Evolutionary conservation across 768 basidiomycete genomes (phyloP).

Genomic region (Auriscalpium microsporum): DNA sequence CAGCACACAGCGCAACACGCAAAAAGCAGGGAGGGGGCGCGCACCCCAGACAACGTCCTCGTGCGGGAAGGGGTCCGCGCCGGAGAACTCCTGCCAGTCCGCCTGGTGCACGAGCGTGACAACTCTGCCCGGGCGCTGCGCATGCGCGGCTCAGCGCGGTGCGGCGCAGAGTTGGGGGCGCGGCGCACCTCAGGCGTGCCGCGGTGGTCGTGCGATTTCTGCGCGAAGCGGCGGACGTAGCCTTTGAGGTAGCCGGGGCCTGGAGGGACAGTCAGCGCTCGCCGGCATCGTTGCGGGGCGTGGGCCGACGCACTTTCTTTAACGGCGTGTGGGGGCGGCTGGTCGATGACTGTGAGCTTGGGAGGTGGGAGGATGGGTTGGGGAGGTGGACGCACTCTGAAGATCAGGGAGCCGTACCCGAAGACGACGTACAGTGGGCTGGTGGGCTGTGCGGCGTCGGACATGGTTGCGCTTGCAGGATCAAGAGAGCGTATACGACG

Average conservation of each 20-base stretch:
- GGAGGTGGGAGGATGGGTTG: background rate
- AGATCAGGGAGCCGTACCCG: constrained; percentile 89
- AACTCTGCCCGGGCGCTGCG: constrained; percentile 75
- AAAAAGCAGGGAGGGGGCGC: constrained; percentile 11
- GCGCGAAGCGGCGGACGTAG: constrained; percentile 84
- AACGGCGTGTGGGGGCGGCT: constrained; percentile 81
- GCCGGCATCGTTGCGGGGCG: background rate
- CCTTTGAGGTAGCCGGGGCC: constrained; percentile 84
- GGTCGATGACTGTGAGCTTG: background rate
- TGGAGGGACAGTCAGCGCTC: constrained; percentile 16
- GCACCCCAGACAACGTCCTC: constrained; percentile 83
- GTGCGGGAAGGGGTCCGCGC: constrained; percentile 57
- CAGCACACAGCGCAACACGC: background rate
- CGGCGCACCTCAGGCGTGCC: constrained; percentile 70
- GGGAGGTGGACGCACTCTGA: constrained; percentile 49
- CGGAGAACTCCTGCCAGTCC: constrained; percentile 76
- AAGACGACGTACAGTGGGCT: constrained; percentile 60
- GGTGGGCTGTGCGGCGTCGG: too few species aligned
- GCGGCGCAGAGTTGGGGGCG: too few species aligned
- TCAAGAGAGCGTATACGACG: too few species aligned
- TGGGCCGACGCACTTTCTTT: constrained; percentile 41
- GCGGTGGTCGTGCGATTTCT: constrained; percentile 87
- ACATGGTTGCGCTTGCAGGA: too few species aligned
- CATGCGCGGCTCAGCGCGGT: background rate
- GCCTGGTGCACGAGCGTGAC: constrained; percentile 84